Evolutionary conservation across 768 basidiomycete genomes (phyloP).

Genomic region (Kwoniella heveanensis): DNA sequence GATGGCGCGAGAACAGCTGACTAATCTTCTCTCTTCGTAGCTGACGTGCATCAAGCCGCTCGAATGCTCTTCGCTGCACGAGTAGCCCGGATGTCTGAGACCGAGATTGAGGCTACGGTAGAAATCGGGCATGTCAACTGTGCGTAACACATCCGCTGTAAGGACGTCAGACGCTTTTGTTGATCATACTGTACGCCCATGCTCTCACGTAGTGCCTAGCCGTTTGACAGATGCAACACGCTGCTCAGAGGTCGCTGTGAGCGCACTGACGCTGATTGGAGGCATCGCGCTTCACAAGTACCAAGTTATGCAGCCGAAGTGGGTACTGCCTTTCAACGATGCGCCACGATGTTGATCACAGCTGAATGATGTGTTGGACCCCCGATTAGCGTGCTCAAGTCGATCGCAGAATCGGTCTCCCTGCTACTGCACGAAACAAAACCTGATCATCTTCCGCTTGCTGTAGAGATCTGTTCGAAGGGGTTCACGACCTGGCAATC

Average conservation of each 20-base stretch:
- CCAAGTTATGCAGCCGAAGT: constrained; percentile 73
- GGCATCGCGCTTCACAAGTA: constrained; percentile 80
- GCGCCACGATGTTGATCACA: too few relatives aligned
- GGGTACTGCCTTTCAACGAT: too few relatives aligned
- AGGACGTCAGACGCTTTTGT: neutral
- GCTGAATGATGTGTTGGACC: neutral
- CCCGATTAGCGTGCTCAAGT: constrained; percentile 67
- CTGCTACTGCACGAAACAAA: constrained; percentile 72
- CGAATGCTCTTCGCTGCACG: constrained; percentile 76
- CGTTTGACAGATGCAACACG: constrained; percentile 67
- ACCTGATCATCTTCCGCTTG: constrained; percentile 66
- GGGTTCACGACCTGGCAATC: constrained; percentile 95
- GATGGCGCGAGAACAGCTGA: neutral
- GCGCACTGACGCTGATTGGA: constrained; percentile 79
- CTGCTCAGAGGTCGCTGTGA: constrained; percentile 64
- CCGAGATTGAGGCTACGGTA: constrained; percentile 64
- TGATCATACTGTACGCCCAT: neutral
- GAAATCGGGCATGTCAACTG: constrained; percentile 56
- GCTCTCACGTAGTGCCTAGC: constrained; percentile 13
- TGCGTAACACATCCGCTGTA: constrained; percentile 9
- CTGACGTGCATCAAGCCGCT: constrained; percentile 75
- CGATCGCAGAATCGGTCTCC: constrained; percentile 79
- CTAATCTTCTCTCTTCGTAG: constrained; percentile 56
- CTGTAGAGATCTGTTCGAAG: constrained; percentile 84
- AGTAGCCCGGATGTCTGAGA: constrained; percentile 68